Percentiles rank a stretch among this genome's conserved stretches.
Conservation (phyloP, 2,329 filamentous ascomycete species). For the Fusarium bulbicola region DNA sequence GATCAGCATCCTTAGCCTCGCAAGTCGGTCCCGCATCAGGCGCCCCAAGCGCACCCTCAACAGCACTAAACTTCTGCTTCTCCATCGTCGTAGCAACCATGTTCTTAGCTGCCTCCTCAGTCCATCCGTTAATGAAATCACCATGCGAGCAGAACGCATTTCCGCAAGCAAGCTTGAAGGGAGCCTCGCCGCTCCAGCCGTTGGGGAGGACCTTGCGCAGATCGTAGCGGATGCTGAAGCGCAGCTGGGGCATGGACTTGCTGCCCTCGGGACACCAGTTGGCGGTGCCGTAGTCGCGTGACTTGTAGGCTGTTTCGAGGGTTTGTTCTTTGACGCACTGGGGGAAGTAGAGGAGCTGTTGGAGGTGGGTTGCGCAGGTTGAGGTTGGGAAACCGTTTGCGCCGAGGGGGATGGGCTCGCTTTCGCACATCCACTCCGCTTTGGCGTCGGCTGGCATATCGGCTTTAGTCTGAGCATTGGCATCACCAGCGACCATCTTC, state of each 20-base stretch:
- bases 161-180: constrained; percentile 54
- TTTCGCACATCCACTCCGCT: constrained; percentile 47
- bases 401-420: constrained; percentile 34
- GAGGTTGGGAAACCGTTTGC: constrained; percentile 31
- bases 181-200: constrained; percentile 55
- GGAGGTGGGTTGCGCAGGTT: constrained; percentile 30
- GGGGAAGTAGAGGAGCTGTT: constrained; percentile 39
- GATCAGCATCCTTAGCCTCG: constrained; percentile 52
- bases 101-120: constrained; percentile 43
- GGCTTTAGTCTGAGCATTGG: constrained; percentile 30
- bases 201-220: constrained; percentile 52
- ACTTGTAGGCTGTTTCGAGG: constrained; percentile 37
- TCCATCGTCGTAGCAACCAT: constrained; percentile 51
- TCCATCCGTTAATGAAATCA: constrained; percentile 60
- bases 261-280: constrained; percentile 54
- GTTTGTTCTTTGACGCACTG: constrained; percentile 36
- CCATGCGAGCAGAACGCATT: constrained; percentile 55
- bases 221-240: constrained; percentile 59
- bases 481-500: constrained; percentile 52
- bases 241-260: constrained; percentile 57
- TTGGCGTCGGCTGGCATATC: constrained; percentile 41
- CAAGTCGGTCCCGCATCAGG: constrained; percentile 33
- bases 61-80: constrained; percentile 47
- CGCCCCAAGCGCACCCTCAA: constrained; percentile 39
- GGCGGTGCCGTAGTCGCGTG: constrained; percentile 13